Conservation (phyloP, 1,284 basidiomycete genomes). For the Stygiomarasmius scandens region DNA sequence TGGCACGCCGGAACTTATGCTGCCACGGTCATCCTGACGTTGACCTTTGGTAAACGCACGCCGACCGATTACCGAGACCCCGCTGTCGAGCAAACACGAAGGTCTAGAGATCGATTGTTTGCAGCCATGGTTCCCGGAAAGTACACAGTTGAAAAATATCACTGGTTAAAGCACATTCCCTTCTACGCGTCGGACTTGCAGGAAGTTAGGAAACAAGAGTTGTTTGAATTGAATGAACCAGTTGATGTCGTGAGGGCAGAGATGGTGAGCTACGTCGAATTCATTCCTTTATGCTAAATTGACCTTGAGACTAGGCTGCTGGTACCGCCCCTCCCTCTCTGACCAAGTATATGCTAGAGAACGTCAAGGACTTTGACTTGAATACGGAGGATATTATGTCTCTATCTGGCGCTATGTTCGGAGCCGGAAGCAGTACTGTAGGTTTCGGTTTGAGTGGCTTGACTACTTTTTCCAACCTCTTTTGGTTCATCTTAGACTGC, state of each 20-base stretch:
- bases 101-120: neutral
- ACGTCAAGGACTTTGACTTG: slow-evolving; percentile 15
- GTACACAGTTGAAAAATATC: slow-evolving; percentile 1
- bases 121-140: neutral
- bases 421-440: slow-evolving; percentile 32
- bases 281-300: neutral
- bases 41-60: slow-evolving; percentile 3
- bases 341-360: slow-evolving; percentile 5
- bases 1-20: slow-evolving; percentile 1
- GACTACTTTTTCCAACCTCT: neutral
- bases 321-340: slow-evolving; percentile 1
- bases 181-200: neutral
- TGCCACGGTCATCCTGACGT: neutral
- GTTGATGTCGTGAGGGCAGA: neutral
- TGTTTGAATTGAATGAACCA: neutral
- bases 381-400: slow-evolving; percentile 30
- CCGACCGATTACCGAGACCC: slow-evolving; percentile 2
- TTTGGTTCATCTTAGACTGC: slow-evolving; percentile 19
- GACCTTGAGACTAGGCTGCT: neutral
- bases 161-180: neutral
- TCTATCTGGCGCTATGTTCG: slow-evolving; percentile 33
- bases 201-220: neutral
- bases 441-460: neutral
- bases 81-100: neutral
- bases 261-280: neutral